A percentile compares a stretch with the other conserved stretches of the same genome.
phyloP scores from a whole-genome alignment of 345 rosid genomes.

The Moringa oleifera region DNA sequence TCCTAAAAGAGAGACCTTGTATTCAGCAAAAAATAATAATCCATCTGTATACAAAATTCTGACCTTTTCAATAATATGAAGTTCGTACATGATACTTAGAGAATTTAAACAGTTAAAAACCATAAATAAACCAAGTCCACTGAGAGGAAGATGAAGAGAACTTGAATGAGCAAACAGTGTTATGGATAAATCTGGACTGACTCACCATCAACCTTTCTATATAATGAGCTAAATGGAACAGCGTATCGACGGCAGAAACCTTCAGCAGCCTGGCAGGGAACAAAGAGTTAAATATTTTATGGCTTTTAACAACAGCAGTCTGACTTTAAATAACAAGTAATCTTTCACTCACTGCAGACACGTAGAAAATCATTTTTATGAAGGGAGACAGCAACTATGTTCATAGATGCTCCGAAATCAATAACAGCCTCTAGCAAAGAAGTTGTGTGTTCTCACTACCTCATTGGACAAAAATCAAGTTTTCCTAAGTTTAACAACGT shows the following conservation, averaged over 20 bases:
- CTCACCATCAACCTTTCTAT: constrained; percentile 72
- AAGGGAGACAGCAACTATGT: constrained; percentile 1
- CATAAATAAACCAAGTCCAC: neutral
- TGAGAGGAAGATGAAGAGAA: neutral
- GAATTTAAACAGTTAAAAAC: too few relatives aligned
- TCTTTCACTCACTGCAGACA: too few relatives aligned
- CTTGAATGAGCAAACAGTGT: neutral
- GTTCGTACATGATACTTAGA: too few relatives aligned
- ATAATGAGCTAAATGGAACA: constrained; percentile 51
- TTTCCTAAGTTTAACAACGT: constrained; percentile 11
- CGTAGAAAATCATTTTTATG: neutral
- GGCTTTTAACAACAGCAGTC: neutral
- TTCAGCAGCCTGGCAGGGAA: constrained; percentile 67
- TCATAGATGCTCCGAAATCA: constrained; percentile 6
- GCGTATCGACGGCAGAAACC: constrained; percentile 87
- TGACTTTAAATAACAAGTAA: constrained; percentile 2
- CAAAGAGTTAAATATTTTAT: neutral
- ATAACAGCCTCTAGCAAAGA: neutral
- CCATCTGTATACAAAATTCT: too few relatives aligned
- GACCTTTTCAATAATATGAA: too few relatives aligned
- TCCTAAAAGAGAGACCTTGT: too few relatives aligned
- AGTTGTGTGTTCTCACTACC: neutral
- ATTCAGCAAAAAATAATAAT: too few relatives aligned
- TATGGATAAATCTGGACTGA: constrained; percentile 6
- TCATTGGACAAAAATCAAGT: constrained; percentile 5